phyloP scores from a whole-genome alignment of 768 basidiomycete species.

The Symmetrospora coprosmae region DNA sequence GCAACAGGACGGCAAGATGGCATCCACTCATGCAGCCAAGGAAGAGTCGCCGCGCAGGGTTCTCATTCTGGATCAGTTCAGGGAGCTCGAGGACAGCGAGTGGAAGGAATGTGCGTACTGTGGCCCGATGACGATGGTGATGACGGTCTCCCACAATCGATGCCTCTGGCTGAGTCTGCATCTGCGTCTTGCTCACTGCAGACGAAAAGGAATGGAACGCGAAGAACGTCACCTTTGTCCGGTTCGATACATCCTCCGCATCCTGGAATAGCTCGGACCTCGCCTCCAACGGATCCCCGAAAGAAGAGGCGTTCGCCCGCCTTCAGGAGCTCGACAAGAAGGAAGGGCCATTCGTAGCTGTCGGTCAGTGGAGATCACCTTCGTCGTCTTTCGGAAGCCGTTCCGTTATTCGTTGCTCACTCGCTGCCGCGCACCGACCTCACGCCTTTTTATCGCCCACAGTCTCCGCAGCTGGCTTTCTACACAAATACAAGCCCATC shows the following conservation, averaged over 20 bases:
- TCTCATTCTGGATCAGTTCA: background rate
- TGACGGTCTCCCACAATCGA: too few relatives aligned
- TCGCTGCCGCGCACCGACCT: too few relatives aligned
- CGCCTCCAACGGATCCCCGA: background rate
- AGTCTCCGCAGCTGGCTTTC: background rate
- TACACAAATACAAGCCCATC: conserved; percentile 5
- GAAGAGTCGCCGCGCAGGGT: background rate
- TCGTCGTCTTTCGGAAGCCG: too few relatives aligned
- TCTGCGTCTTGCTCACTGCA: too few relatives aligned
- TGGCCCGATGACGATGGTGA: too few relatives aligned
- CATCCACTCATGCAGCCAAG: too few relatives aligned
- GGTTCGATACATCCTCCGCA: too few relatives aligned
- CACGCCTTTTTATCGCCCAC: background rate
- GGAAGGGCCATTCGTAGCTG: conserved; percentile 1
- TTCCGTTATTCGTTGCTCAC: too few relatives aligned
- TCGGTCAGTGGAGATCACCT: background rate
- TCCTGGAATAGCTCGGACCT: background rate
- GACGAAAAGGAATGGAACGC: background rate
- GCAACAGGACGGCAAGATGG: too few relatives aligned
- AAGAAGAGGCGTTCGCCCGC: background rate
- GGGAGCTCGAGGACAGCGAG: background rate
- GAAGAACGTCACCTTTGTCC: conserved; percentile 5
- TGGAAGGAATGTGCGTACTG: conserved; percentile 13
- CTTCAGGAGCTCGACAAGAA: background rate
- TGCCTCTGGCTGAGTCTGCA: too few relatives aligned